Conservation (phyloP, 2,329 filamentous ascomycete genomes). For the Beauveria bassiana region DNA sequence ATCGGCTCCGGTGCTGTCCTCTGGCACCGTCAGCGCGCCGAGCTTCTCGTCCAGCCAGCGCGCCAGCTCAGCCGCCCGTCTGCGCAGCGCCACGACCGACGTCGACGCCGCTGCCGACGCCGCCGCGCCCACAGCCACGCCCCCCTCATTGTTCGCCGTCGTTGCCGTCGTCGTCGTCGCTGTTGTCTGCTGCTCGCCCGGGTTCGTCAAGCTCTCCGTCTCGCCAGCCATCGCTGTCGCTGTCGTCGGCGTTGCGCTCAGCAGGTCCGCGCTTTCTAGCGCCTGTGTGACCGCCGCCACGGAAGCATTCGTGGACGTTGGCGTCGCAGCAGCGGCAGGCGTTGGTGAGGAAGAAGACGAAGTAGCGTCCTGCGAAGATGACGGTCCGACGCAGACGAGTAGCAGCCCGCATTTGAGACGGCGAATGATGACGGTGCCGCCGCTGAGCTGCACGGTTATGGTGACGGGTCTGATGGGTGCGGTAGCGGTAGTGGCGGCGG, state of each 20-base stretch:
- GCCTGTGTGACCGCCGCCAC: constrained; percentile 16
- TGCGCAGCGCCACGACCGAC: constrained; percentile 43
- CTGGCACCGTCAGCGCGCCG: constrained; percentile 43
- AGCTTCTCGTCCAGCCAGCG: constrained; percentile 54
- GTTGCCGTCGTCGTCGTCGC: constrained; percentile 34
- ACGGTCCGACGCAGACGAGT: constrained; percentile 52
- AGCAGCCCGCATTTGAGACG: constrained; percentile 51
- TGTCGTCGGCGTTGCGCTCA: neutral
- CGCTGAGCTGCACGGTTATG: constrained; percentile 52
- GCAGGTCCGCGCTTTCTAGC: constrained; percentile 25
- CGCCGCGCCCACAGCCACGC: constrained; percentile 27
- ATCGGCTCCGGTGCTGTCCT: constrained; percentile 39
- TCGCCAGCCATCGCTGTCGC: neutral
- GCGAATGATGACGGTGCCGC: constrained; percentile 51
- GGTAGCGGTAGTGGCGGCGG: constrained; percentile 8
- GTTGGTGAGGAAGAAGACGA: constrained; percentile 8
- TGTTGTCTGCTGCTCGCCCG: constrained; percentile 34
- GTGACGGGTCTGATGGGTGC: constrained; percentile 29
- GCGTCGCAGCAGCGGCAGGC: constrained; percentile 9
- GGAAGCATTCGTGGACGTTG: constrained; percentile 11
- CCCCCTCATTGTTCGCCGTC: neutral
- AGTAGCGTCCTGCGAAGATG: constrained; percentile 19
- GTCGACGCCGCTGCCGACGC: constrained; percentile 32
- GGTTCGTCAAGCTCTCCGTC: constrained; percentile 39
- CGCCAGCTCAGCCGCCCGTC: constrained; percentile 52